phyloP scores from a whole-genome alignment of 495 filamentous ascomycete genomes.

The Podospora comata region DNA sequence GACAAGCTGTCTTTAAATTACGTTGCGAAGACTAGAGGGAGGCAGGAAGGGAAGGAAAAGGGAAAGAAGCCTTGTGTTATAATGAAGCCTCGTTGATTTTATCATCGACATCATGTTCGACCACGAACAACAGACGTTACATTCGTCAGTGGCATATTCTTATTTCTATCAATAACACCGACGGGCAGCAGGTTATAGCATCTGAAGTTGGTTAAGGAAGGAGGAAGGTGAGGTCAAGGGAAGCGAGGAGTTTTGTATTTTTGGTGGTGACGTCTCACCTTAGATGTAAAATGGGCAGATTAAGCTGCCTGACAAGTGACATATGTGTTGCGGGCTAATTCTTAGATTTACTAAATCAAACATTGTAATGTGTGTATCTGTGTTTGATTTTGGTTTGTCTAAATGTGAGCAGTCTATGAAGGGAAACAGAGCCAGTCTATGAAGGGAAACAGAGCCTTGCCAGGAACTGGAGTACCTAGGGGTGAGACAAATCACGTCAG shows the following conservation, averaged over 20 bases:
- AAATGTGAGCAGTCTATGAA: neutral
- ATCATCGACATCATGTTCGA: neutral
- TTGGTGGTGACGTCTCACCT: neutral
- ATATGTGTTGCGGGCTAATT: neutral
- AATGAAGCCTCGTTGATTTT: neutral
- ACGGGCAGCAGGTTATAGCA: neutral
- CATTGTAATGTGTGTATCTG: neutral
- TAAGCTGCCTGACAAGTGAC: neutral
- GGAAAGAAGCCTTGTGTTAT: neutral
- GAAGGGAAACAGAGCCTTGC: neutral
- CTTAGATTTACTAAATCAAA: neutral
- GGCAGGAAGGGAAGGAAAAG: neutral
- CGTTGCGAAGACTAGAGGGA: neutral
- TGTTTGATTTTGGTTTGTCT: neutral
- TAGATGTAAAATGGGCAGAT: neutral
- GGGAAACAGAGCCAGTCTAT: too few species aligned
- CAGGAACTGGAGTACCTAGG: too few species aligned
- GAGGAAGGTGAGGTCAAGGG: neutral
- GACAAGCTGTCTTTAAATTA: neutral
- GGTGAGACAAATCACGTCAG: neutral
- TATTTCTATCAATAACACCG: neutral
- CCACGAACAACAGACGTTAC: neutral
- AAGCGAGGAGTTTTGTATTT: neutral
- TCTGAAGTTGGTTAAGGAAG: neutral
- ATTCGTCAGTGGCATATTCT: neutral